These are phyloP conservation scores for Sclerotinia subarctica DNA, from an alignment of 2,329 filamentous ascomycete genomes.

Conservation along the genomic window DNA sequence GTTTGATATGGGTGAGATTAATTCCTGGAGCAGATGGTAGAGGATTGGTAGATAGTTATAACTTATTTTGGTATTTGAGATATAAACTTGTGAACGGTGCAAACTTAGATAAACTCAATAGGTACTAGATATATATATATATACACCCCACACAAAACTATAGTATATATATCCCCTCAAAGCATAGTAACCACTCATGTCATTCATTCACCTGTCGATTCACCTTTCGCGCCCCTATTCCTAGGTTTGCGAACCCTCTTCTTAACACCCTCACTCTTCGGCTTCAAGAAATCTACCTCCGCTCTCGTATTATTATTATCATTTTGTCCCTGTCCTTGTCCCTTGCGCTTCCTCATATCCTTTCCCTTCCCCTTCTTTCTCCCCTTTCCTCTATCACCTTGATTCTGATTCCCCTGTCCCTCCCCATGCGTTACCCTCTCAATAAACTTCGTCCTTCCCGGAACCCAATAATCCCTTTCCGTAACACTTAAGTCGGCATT, in stretches of 20 bases:
- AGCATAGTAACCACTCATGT: no score
- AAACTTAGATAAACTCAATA: neutral
- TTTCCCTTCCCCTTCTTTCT: neutral
- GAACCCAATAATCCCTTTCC: slow-evolving; percentile 5
- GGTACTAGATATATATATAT: no score
- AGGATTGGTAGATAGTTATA: no score
- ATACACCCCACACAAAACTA: no score
- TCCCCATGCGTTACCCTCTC: neutral
- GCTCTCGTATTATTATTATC: neutral
- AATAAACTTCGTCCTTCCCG: neutral
- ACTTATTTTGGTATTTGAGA: no score
- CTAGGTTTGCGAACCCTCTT: neutral
- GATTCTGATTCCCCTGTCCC: accelerated
- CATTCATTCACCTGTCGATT: no score
- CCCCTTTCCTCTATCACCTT: neutral
- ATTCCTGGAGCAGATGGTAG: no score
- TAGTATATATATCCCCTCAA: no score
- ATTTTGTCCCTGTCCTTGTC: neutral
- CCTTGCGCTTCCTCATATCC: neutral
- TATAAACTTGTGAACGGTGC: neutral
- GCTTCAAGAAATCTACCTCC: neutral
- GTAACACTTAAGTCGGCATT: neutral
- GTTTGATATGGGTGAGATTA: no score
- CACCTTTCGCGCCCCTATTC: neutral
- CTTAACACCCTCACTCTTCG: neutral